These are phyloP conservation scores for Discostella pseudostelligera DNA, from an alignment of 108 stramenopile genomes.

Conservation along the genomic window DNA sequence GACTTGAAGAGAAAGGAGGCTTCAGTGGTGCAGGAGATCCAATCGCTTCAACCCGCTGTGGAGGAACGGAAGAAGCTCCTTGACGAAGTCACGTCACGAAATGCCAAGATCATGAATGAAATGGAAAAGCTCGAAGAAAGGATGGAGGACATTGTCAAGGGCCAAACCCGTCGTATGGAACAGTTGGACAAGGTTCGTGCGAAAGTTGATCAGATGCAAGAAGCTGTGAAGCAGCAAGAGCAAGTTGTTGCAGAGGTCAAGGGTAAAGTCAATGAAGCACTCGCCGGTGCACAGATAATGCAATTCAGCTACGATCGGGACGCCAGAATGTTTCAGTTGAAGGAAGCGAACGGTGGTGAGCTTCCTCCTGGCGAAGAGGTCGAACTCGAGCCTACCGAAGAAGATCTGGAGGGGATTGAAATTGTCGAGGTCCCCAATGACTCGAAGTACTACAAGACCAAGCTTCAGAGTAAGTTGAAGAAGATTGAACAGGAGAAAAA, in stretches of 20 bases:
- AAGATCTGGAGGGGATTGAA: slow-evolving; percentile 73
- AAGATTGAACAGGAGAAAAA: slow-evolving; percentile 65
- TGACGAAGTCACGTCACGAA: slow-evolving; percentile 65
- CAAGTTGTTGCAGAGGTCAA: slow-evolving; percentile 52
- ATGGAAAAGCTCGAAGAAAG: slow-evolving; percentile 52
- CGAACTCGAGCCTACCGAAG: slow-evolving; percentile 53
- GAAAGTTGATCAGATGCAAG: slow-evolving; percentile 33
- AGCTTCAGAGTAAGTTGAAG: slow-evolving; percentile 39
- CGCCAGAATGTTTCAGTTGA: slow-evolving; percentile 20
- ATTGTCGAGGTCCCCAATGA: slow-evolving; percentile 36
- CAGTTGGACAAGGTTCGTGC: slow-evolving; percentile 34
- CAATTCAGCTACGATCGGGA: slow-evolving; percentile 21
- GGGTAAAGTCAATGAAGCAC: slow-evolving; percentile 47
- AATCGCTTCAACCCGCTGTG: slow-evolving; percentile 50
- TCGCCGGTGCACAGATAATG: slow-evolving; percentile 20
- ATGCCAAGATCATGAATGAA: slow-evolving; percentile 67
- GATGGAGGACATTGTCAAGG: slow-evolving; percentile 55
- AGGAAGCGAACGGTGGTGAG: slow-evolving; percentile 15
- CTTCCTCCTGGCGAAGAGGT: slow-evolving; percentile 21
- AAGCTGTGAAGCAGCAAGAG: slow-evolving; percentile 46
- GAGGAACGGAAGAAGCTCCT: slow-evolving; percentile 44
- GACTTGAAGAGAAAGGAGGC: slow-evolving; percentile 43
- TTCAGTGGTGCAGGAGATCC: slow-evolving; percentile 42
- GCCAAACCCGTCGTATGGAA: slow-evolving; percentile 34
- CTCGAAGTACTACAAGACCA: slow-evolving; percentile 50